These are phyloP conservation scores for Ophiostoma pallidulum DNA, from an alignment of 2,329 filamentous ascomycete species.

Conservation along the genomic window DNA sequence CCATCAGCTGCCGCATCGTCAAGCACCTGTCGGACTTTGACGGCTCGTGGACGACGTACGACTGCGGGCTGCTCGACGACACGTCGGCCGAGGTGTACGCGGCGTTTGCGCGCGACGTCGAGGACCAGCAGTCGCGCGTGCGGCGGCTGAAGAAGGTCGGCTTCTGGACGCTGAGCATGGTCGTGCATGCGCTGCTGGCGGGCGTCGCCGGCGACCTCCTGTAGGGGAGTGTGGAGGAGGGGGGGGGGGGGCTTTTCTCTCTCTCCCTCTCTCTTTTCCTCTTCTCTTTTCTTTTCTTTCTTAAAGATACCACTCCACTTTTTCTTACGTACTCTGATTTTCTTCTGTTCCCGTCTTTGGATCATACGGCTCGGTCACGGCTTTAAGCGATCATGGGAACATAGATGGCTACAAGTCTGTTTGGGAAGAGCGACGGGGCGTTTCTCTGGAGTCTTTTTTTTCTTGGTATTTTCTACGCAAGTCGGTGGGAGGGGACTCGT, in stretches of 20 bases:
- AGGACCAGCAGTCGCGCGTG: slow-evolving; percentile 77
- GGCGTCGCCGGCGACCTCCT: slow-evolving; percentile 80
- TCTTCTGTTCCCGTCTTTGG: neutral
- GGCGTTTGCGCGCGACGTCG: slow-evolving; percentile 84
- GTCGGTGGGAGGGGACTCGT: too few relatives aligned
- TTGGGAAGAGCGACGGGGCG: too few relatives aligned
- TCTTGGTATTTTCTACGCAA: too few relatives aligned
- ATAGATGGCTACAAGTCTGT: too few relatives aligned
- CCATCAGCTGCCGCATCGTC: slow-evolving; percentile 87
- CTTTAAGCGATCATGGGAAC: neutral
- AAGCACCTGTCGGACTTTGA: slow-evolving; percentile 86
- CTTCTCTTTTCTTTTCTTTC: neutral
- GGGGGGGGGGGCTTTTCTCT: neutral
- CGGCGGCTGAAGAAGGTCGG: slow-evolving; percentile 85
- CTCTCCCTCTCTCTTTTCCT: too few relatives aligned
- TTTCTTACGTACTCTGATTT: neutral
- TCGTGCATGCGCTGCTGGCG: slow-evolving; percentile 88
- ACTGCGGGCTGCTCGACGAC: slow-evolving; percentile 90
- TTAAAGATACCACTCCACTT: slow-evolving; percentile 5
- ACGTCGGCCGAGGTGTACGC: slow-evolving; percentile 88
- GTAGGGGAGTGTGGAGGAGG: slow-evolving; percentile 13
- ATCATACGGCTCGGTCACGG: neutral
- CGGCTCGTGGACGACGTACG: slow-evolving; percentile 88
- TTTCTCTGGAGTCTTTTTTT: too few relatives aligned
- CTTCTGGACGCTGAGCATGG: slow-evolving; percentile 87